Percentiles rank a stretch among this genome's conserved stretches.
phyloP scores from a whole-genome alignment of 768 basidiomycete genomes.

The Mycena kentingensis region DNA sequence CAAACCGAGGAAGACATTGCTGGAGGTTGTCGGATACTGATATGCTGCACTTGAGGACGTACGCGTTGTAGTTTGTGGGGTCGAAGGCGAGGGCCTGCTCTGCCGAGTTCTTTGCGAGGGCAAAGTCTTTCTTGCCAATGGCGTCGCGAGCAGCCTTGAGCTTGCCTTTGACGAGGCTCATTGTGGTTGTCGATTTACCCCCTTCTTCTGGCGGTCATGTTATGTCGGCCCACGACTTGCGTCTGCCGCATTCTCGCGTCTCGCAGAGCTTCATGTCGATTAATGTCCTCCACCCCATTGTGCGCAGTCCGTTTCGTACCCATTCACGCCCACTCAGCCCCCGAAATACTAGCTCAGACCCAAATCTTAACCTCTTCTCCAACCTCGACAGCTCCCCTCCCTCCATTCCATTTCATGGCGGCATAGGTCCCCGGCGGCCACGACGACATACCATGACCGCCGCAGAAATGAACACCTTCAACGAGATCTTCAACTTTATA shows the following conservation, averaged over 20 bases:
- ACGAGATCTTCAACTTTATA: slow-evolving; percentile 74
- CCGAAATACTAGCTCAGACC: slow-evolving; percentile 38
- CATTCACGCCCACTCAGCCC: slow-evolving; percentile 29
- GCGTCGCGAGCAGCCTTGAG: slow-evolving; percentile 81
- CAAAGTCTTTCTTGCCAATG: slow-evolving; percentile 74
- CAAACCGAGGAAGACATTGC: slow-evolving; percentile 84
- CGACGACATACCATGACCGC: slow-evolving; percentile 67
- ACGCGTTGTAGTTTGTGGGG: slow-evolving; percentile 87
- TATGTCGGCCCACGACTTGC: no score
- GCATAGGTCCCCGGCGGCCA: slow-evolving; percentile 12
- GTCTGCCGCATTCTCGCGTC: neutral
- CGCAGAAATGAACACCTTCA: slow-evolving; percentile 64
- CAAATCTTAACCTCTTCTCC: slow-evolving; percentile 57
- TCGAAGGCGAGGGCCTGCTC: slow-evolving; percentile 72
- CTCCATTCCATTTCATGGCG: slow-evolving; percentile 22
- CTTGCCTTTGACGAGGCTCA: slow-evolving; percentile 69
- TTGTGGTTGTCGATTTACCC: no score
- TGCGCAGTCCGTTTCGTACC: neutral
- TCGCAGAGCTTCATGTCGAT: neutral
- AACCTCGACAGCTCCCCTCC: slow-evolving; percentile 40
- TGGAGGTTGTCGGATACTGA: slow-evolving; percentile 32
- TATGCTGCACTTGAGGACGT: slow-evolving; percentile 32
- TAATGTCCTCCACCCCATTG: neutral
- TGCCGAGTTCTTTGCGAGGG: slow-evolving; percentile 66
- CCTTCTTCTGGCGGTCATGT: no score